Evolutionary conservation across 352 stramenopile genomes (phyloP).

Genomic region (Globisporangium heterothallicum): DNA sequence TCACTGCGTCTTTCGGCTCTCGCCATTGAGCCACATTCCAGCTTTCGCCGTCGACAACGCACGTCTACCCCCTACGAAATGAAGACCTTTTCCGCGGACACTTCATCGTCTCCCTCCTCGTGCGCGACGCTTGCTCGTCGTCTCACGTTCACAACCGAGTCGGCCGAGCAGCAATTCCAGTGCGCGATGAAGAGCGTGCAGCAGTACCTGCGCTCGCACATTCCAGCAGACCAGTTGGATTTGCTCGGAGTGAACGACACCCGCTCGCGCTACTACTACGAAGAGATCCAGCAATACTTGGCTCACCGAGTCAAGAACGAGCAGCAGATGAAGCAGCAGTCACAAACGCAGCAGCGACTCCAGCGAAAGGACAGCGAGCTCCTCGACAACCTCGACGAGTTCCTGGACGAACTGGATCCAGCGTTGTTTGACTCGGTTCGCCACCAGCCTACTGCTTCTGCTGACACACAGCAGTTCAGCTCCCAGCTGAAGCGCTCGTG

Average conservation of each 20-base stretch:
- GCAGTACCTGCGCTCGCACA: conserved; percentile 39
- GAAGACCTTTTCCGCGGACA: background rate
- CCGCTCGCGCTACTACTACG: conserved; percentile 43
- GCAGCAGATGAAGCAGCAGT: conserved; percentile 1
- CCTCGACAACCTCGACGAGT: conserved; percentile 42
- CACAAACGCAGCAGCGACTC: background rate
- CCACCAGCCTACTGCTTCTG: background rate
- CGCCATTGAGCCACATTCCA: too few relatives aligned
- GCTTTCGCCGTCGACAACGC: background rate
- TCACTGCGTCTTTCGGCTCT: background rate
- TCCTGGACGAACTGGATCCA: conserved; percentile 50
- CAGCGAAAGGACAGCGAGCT: conserved; percentile 17
- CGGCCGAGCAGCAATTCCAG: conserved; percentile 27
- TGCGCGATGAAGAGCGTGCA: conserved; percentile 48
- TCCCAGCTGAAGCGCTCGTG: conserved; percentile 12
- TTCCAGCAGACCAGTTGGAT: conserved; percentile 26
- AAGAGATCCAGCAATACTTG: conserved; percentile 56
- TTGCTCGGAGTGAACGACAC: conserved; percentile 45
- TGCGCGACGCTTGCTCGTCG: conserved; percentile 9
- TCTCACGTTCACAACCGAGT: conserved; percentile 14
- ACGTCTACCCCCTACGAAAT: background rate
- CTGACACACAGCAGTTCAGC: background rate
- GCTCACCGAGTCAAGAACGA: conserved; percentile 25
- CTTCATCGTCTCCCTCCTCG: background rate
- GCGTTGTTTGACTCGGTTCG: conserved; percentile 25